Evolutionary conservation across 176 grass and related monocot species (phyloP).

Genomic region (Alloteropsis semialata): DNA sequence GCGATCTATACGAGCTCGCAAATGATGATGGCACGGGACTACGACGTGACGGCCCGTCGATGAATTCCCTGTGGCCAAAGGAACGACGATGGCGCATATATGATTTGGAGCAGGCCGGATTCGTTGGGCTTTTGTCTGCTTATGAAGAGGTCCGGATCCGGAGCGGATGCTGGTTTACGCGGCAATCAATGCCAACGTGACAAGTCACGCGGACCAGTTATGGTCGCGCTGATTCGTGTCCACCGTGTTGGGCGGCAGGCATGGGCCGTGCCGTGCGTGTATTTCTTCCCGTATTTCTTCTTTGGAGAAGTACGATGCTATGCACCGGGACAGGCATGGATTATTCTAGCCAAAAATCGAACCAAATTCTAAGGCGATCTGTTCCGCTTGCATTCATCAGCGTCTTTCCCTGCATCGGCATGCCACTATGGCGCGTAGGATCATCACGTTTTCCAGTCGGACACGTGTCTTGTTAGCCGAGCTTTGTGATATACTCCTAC

Average conservation of each 20-base stretch:
- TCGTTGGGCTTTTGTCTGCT: no score
- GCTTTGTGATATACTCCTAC: no score
- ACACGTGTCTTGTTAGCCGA: no score
- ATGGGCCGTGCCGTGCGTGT: not conserved
- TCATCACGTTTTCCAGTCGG: no score
- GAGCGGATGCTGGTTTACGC: no score
- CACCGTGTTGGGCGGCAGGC: not conserved
- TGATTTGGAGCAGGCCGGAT: no score
- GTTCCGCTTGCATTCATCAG: no score
- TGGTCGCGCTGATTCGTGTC: not conserved
- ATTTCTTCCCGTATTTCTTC: not conserved
- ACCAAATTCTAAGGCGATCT: not conserved
- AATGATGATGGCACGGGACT: not conserved
- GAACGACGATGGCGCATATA: no score
- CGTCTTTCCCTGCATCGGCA: not conserved
- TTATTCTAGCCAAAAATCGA: not conserved
- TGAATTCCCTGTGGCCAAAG: slow-evolving; percentile 11
- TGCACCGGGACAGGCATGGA: not conserved
- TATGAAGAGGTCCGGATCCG: no score
- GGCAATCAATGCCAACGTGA: not conserved
- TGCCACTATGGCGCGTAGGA: no score
- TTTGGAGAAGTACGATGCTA: not conserved
- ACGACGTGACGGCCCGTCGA: not conserved
- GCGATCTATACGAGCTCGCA: no score
- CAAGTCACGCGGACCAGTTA: not conserved